Percentiles rank a stretch among this genome's conserved stretches.
Evolutionary conservation across 2,329 filamentous ascomycete genomes (phyloP).

Genomic region (Westerdykella sp.): DNA sequence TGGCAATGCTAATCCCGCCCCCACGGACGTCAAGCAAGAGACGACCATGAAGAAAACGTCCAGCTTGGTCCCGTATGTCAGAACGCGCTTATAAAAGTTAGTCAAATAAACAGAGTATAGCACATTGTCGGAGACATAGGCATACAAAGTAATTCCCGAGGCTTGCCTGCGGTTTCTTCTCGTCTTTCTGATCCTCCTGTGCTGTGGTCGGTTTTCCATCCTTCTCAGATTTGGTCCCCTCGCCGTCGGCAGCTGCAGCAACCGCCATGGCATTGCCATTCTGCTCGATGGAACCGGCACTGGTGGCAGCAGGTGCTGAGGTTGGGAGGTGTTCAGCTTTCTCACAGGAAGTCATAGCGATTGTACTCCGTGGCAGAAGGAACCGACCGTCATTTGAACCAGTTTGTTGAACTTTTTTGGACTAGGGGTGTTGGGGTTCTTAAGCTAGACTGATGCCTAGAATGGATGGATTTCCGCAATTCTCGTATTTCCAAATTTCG

Average conservation of each 20-base stretch:
- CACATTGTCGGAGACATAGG: conserved; percentile 5
- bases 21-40: conserved; percentile 28
- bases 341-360: background rate
- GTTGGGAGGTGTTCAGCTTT: background rate
- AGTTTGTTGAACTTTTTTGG: no score
- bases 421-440: no score
- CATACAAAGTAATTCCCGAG: conserved; percentile 32
- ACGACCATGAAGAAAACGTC: conserved; percentile 26
- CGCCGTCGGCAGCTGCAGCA: conserved; percentile 5
- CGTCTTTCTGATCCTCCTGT: conserved; percentile 4
- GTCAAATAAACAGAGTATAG: background rate
- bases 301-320: conserved; percentile 8
- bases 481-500: no score
- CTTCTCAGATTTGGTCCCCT: background rate
- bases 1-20: conserved; percentile 39
- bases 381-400: no score
- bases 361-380: no score
- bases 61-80: conserved; percentile 27
- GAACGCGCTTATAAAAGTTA: conserved; percentile 23
- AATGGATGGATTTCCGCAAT: no score
- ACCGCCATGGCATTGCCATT: conserved; percentile 7
- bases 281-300: conserved; percentile 9
- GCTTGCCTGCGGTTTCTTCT: conserved; percentile 16
- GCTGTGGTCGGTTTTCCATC: conserved; percentile 1
- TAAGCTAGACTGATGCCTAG: no score